These are phyloP conservation scores for Erodium chrysanthum DNA, from an alignment of 441 rosid species.

Conservation along the genomic window DNA sequence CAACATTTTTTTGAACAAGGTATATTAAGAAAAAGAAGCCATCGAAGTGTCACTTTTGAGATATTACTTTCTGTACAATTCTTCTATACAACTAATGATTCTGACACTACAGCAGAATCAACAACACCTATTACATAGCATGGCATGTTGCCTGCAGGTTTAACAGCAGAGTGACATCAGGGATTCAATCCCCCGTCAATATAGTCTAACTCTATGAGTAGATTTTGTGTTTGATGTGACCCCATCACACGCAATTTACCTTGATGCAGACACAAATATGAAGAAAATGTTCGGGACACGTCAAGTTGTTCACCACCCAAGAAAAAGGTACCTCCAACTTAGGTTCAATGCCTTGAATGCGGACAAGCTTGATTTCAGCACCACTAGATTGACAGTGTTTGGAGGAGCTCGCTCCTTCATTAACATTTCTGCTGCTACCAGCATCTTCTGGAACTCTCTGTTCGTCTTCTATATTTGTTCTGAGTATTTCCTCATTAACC, in stretches of 20 bases:
- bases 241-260: constrained; percentile 22
- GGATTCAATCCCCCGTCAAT: no score
- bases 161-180: no score
- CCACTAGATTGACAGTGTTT: constrained; percentile 13
- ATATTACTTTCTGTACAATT: background rate
- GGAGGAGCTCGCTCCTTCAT: constrained; percentile 19
- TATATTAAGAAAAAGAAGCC: background rate
- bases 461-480: no score
- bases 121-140: background rate
- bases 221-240: background rate
- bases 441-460: no score
- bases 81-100: background rate
- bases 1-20: background rate
- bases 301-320: constrained; percentile 79
- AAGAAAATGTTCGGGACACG: constrained; percentile 75
- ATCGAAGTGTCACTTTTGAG: background rate
- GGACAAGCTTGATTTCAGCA: constrained; percentile 54
- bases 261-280: constrained; percentile 52
- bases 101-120: background rate
- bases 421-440: constrained; percentile 2
- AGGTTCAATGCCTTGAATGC: constrained; percentile 84
- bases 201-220: background rate
- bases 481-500: no score
- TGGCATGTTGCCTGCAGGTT: background rate
- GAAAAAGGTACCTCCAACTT: constrained; percentile 77